Conservation (phyloP, 2,329 filamentous ascomycete species). For the Pleochaeta shiraiana region DNA sequence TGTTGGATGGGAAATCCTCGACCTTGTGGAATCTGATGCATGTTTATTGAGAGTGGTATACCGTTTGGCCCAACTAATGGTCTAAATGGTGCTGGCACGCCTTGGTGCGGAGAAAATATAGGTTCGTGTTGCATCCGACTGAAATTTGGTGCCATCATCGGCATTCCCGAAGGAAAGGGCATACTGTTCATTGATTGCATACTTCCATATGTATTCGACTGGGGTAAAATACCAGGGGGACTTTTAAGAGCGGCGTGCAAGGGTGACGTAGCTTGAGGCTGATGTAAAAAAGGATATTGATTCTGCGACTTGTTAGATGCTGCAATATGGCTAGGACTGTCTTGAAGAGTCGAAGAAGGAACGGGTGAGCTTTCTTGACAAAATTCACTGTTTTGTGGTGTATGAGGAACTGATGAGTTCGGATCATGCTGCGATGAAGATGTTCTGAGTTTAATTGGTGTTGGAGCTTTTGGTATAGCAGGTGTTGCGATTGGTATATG, state of each 20-base stretch:
- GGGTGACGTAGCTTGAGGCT: slow-evolving; percentile 42
- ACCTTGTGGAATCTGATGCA: slow-evolving; percentile 35
- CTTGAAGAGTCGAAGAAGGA: slow-evolving; percentile 38
- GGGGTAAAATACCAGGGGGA: slow-evolving; percentile 27
- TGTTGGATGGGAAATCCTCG: slow-evolving; percentile 19
- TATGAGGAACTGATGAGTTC: slow-evolving; percentile 42
- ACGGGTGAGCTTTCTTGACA: slow-evolving; percentile 39
- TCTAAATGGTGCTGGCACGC: slow-evolving; percentile 31
- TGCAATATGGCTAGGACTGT: slow-evolving; percentile 40
- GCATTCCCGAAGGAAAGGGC: slow-evolving; percentile 26
- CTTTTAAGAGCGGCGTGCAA: slow-evolving; percentile 34
- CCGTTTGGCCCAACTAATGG: slow-evolving; percentile 28
- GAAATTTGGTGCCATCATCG: slow-evolving; percentile 24
- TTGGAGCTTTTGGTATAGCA: slow-evolving; percentile 59
- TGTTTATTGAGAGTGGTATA: slow-evolving; percentile 33
- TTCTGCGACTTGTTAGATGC: slow-evolving; percentile 34
- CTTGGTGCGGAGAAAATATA: slow-evolving; percentile 29
- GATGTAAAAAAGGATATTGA: slow-evolving; percentile 29
- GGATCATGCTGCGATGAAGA: slow-evolving; percentile 46
- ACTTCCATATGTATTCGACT: slow-evolving; percentile 23
- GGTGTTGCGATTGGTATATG: slow-evolving; percentile 63
- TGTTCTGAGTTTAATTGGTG: slow-evolving; percentile 55
- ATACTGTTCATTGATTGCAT: slow-evolving; percentile 32
- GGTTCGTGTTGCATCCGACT: slow-evolving; percentile 24
- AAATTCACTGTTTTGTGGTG: slow-evolving; percentile 35